Evolutionary conservation across 1,284 basidiomycete genomes (phyloP).

Genomic region (Cutaneotrichosporon spelunceum): DNA sequence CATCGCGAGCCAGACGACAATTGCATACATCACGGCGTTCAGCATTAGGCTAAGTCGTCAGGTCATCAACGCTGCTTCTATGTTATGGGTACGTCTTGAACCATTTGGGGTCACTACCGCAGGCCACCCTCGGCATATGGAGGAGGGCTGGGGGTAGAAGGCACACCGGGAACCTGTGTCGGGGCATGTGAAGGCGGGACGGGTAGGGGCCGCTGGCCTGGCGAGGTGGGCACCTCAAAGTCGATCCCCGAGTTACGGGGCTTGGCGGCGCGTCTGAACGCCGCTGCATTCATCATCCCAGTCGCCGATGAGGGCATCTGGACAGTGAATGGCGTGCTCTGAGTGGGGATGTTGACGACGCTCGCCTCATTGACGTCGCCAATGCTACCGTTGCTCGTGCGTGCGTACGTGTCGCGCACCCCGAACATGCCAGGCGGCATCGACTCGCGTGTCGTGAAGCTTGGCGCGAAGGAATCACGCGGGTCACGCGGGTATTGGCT

Average conservation of each 20-base stretch:
- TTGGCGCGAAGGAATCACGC: conserved; percentile 2
- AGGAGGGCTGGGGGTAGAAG: conserved; percentile 3
- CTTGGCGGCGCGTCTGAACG: conserved; percentile 10
- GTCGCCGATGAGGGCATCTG: not conserved
- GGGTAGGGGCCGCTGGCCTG: conserved; percentile 1
- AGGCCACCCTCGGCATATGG: not conserved
- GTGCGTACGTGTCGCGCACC: conserved; percentile 1
- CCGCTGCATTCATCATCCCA: conserved; percentile 8
- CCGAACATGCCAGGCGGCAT: not conserved
- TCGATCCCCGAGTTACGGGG: conserved; percentile 5
- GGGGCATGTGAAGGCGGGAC: not conserved
- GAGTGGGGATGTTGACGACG: conserved; percentile 7
- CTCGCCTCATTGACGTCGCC: not conserved
- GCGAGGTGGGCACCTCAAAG: not conserved
- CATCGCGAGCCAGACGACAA: not conserved
- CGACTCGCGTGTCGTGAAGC: conserved; percentile 1
- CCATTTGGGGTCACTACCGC: not conserved
- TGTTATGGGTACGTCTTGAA: not conserved
- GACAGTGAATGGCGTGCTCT: not conserved
- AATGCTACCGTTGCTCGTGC: conserved; percentile 6
- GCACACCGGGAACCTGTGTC: conserved; percentile 5
- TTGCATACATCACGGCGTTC: not conserved
- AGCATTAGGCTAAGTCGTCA: not conserved
- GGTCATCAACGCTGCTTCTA: not conserved
- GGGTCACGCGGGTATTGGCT: conserved; percentile 5